These are phyloP conservation scores for Colletotrichum sp. DNA, from an alignment of 2,329 filamentous ascomycete genomes.

Conservation along the genomic window DNA sequence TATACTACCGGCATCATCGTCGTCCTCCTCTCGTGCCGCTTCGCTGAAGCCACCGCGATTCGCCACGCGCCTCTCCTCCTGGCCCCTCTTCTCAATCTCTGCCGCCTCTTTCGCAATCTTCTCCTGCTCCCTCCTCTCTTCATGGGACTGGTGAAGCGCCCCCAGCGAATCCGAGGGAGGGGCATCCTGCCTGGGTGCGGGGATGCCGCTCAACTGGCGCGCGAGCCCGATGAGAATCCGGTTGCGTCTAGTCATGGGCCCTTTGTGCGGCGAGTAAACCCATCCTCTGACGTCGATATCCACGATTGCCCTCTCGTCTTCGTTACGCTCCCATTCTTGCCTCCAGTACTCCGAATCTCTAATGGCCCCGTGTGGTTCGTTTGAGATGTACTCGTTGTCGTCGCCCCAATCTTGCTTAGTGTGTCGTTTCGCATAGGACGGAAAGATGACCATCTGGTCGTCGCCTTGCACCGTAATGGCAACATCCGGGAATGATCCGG, in stretches of 20 bases:
- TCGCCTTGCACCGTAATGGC: constrained; percentile 80
- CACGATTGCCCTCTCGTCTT: constrained; percentile 84
- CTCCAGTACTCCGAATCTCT: constrained; percentile 77
- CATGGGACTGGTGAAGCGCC: constrained; percentile 44
- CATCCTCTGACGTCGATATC: constrained; percentile 96
- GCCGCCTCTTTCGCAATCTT: constrained; percentile 77
- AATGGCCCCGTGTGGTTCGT: constrained; percentile 43
- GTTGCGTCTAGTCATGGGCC: constrained; percentile 86
- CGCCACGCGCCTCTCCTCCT: constrained; percentile 73
- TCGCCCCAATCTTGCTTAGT: constrained; percentile 51
- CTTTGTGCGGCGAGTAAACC: constrained; percentile 87
- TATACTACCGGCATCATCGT: constrained; percentile 37
- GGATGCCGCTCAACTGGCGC: constrained; percentile 85
- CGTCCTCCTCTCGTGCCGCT: constrained; percentile 52
- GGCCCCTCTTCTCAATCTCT: constrained; percentile 74
- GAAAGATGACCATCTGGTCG: constrained; percentile 94
- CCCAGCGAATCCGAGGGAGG: constrained; percentile 23
- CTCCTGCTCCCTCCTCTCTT: constrained; percentile 62
- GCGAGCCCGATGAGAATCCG: constrained; percentile 86
- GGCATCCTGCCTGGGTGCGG: constrained; percentile 59
- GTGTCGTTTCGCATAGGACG: constrained; percentile 86
- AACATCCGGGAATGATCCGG: constrained; percentile 83
- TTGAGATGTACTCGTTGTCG: constrained; percentile 32
- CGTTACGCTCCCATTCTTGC: constrained; percentile 77
- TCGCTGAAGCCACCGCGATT: constrained; percentile 78